These are phyloP conservation scores for Chalaropsis thielavioides DNA, from an alignment of 2,329 filamentous ascomycete genomes.

Conservation along the genomic window DNA sequence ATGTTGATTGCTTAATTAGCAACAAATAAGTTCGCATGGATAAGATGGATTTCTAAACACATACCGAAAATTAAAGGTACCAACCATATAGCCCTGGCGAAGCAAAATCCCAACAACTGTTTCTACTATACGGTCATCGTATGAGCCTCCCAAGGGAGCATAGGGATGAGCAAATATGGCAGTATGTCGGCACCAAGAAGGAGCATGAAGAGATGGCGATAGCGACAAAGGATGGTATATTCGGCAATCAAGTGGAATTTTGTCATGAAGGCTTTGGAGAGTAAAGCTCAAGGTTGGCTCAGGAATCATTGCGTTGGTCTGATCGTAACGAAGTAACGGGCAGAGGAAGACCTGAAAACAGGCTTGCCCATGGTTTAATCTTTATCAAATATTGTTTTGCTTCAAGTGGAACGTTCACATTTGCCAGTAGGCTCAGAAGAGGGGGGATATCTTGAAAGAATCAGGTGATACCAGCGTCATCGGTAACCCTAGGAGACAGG, in stretches of 20 bases:
- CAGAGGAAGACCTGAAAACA: not conserved
- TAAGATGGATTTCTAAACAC: not conserved
- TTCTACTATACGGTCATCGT: conserved; percentile 68
- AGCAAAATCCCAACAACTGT: conserved; percentile 50
- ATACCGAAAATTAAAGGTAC: conserved; percentile 79
- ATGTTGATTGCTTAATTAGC: not conserved
- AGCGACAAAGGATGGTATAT: conserved; percentile 56
- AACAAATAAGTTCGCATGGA: not conserved
- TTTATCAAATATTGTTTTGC: too few relatives aligned
- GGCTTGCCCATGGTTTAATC: not conserved
- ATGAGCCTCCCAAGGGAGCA: conserved; percentile 70
- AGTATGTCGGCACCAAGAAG: conserved; percentile 34
- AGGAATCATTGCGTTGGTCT: conserved; percentile 5
- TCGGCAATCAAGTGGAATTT: conserved; percentile 60
- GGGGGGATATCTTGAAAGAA: not conserved
- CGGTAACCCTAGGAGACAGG: not conserved
- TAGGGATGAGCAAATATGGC: conserved; percentile 80
- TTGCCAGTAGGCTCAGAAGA: not conserved
- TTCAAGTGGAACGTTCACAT: not conserved
- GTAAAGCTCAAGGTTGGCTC: conserved; percentile 22
- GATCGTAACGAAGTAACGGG: not conserved
- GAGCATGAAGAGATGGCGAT: conserved; percentile 23
- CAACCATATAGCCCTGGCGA: conserved; percentile 58
- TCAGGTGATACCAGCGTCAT: not conserved
- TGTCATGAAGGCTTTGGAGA: conserved; percentile 74